phyloP scores from a whole-genome alignment of 1,139 yeast species.

The Yamadazyma buinensis region DNA sequence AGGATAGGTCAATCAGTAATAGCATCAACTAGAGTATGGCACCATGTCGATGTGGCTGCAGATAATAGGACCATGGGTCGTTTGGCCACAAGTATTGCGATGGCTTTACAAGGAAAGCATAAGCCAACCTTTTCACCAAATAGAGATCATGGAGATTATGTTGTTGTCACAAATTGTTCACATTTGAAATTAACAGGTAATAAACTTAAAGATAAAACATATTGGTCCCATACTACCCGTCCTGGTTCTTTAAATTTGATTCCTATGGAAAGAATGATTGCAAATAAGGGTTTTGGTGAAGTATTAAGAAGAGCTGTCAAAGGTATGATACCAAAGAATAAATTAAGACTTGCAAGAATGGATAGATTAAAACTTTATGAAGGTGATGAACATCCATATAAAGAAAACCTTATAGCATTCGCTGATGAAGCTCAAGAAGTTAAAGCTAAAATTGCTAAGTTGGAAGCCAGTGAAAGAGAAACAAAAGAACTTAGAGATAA shows the following conservation, averaged over 20 bases:
- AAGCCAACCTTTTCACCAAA: slow-evolving; percentile 78
- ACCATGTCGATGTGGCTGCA: slow-evolving; percentile 84
- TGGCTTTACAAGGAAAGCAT: slow-evolving; percentile 90
- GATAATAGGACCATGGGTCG: slow-evolving; percentile 89
- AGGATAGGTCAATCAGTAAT: slow-evolving; percentile 61
- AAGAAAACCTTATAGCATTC: slow-evolving; percentile 76
- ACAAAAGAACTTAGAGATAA: slow-evolving; percentile 33
- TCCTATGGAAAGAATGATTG: slow-evolving; percentile 75
- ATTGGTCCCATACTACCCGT: slow-evolving; percentile 85
- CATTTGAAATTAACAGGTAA: slow-evolving; percentile 78
- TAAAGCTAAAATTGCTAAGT: slow-evolving; percentile 33
- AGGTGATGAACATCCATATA: slow-evolving; percentile 85
- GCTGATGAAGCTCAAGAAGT: slow-evolving; percentile 73
- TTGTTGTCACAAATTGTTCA: slow-evolving; percentile 91
- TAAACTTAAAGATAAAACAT: slow-evolving; percentile 77
- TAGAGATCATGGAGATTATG: slow-evolving; percentile 93
- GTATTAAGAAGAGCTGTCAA: slow-evolving; percentile 80
- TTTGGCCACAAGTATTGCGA: slow-evolving; percentile 83
- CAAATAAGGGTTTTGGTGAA: slow-evolving; percentile 83
- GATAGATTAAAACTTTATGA: slow-evolving; percentile 84
- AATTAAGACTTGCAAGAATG: slow-evolving; percentile 71
- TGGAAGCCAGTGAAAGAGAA: slow-evolving; percentile 34
- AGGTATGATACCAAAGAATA: slow-evolving; percentile 94
- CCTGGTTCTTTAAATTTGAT: slow-evolving; percentile 87
- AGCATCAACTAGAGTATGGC: slow-evolving; percentile 90